Evolutionary conservation across 164 flowering plant species (phyloP).

Genomic region (Houttuynia cordata): DNA sequence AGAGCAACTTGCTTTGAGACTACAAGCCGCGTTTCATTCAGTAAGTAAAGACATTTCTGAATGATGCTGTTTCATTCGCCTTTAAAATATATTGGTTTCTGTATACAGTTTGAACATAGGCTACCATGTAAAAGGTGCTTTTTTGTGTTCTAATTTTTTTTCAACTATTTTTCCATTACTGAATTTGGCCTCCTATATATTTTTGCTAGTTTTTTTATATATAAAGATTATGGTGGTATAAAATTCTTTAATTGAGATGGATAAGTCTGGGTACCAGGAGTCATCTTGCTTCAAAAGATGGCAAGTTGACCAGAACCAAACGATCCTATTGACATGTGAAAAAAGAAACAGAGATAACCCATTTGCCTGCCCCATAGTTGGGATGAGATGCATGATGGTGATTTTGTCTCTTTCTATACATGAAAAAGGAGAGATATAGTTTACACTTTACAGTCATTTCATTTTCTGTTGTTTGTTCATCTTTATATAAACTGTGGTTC

Average conservation of each 20-base stretch:
- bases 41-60: constrained; percentile 22
- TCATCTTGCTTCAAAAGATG: too few species aligned
- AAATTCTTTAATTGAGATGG: too few species aligned
- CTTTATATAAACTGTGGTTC: neutral
- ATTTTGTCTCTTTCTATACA: neutral
- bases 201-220: too few species aligned
- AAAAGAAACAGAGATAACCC: neutral
- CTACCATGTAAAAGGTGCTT: neutral
- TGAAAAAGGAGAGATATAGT: neutral
- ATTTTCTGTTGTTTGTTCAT: too few species aligned
- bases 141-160: too few species aligned
- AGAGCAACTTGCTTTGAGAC: constrained; percentile 62
- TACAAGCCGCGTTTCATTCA: constrained; percentile 71
- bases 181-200: too few species aligned
- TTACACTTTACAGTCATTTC: neutral
- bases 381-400: neutral
- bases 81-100: neutral
- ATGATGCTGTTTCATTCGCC: neutral
- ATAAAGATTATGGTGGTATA: too few species aligned
- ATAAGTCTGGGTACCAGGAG: too few species aligned
- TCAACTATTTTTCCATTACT: too few species aligned
- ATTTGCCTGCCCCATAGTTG: neutral
- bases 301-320: too few species aligned
- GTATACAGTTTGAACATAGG: neutral
- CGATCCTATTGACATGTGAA: too few species aligned